phyloP scores from a whole-genome alignment of 257 asterid genomes.

The Fraxinus pennsylvanica region DNA sequence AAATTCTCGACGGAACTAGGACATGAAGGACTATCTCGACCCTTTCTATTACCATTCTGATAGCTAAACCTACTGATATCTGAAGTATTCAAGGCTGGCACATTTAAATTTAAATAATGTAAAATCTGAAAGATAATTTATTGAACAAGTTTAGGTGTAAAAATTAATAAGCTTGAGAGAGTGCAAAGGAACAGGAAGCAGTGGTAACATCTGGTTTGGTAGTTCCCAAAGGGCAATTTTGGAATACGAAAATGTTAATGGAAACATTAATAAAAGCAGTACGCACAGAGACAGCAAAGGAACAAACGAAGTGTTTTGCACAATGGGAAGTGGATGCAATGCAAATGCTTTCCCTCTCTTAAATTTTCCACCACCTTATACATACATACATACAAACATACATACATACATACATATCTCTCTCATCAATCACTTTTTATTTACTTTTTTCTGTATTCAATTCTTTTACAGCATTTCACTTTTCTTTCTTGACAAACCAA shows the following conservation, averaged over 20 bases:
- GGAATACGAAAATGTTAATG: conserved; percentile 50
- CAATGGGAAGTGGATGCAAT: conserved; percentile 40
- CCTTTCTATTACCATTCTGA: no score
- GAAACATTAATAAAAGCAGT: conserved; percentile 37
- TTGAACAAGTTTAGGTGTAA: conserved; percentile 7
- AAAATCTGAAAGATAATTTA: no score
- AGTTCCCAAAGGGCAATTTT: conserved; percentile 61
- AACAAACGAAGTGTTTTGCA: conserved; percentile 25
- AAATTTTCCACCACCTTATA: conserved; percentile 31
- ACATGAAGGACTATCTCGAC: no score
- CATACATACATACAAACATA: conserved; percentile 13
- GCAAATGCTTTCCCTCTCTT: conserved; percentile 26
- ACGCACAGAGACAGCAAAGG: not conserved
- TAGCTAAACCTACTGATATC: no score
- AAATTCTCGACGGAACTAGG: no score
- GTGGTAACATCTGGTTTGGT: conserved; percentile 92
- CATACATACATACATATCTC: conserved; percentile 16
- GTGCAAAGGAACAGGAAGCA: conserved; percentile 40
- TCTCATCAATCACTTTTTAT: conserved; percentile 31
- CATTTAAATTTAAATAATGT: no score
- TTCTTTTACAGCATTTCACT: conserved; percentile 41
- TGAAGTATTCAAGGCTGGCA: no score
- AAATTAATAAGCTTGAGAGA: conserved; percentile 22
- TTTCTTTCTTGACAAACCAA: conserved; percentile 33
- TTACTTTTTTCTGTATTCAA: conserved; percentile 38